A percentile compares a stretch with the other conserved stretches of the same genome.
Evolutionary conservation across 2,329 filamentous ascomycete genomes (phyloP).

Genomic region (Aspergillus persii): DNA sequence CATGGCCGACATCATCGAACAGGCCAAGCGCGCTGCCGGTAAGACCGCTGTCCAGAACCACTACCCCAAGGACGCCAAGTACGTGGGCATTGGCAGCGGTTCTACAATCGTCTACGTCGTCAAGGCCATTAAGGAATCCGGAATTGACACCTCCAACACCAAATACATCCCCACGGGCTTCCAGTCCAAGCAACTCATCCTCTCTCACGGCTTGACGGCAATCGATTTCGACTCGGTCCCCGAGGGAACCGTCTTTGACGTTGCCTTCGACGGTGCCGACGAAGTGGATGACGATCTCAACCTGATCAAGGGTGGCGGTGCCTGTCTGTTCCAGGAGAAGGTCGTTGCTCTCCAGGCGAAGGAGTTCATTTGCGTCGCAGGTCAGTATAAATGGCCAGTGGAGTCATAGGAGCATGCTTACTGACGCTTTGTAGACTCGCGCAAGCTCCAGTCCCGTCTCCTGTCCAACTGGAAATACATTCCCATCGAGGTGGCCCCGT

Average conservation of each 20-base stretch:
- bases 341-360: constrained; percentile 80
- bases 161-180: constrained; percentile 90
- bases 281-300: constrained; percentile 94
- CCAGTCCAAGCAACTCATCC: constrained; percentile 84
- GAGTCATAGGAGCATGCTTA: not conserved
- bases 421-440: constrained; percentile 62
- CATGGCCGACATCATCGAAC: constrained; percentile 49
- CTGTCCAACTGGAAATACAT: constrained; percentile 76
- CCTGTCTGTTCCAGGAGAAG: constrained; percentile 98
- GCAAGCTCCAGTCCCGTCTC: constrained; percentile 79
- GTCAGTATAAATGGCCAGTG: constrained; percentile 44
- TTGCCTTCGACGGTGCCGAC: constrained; percentile 94
- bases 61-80: constrained; percentile 56
- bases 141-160: constrained; percentile 56
- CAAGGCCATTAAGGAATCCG: constrained; percentile 58
- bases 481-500: constrained; percentile 89
- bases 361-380: constrained; percentile 84
- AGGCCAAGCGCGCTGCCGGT: constrained; percentile 60
- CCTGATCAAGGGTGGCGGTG: constrained; percentile 95
- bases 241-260: constrained; percentile 65
- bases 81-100: constrained; percentile 64
- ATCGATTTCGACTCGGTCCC: constrained; percentile 76
- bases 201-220: constrained; percentile 71
- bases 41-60: constrained; percentile 58
- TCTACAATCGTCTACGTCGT: constrained; percentile 67